phyloP scores from a whole-genome alignment of 1,139 yeast species.

The Wickerhamomyces sp. region DNA sequence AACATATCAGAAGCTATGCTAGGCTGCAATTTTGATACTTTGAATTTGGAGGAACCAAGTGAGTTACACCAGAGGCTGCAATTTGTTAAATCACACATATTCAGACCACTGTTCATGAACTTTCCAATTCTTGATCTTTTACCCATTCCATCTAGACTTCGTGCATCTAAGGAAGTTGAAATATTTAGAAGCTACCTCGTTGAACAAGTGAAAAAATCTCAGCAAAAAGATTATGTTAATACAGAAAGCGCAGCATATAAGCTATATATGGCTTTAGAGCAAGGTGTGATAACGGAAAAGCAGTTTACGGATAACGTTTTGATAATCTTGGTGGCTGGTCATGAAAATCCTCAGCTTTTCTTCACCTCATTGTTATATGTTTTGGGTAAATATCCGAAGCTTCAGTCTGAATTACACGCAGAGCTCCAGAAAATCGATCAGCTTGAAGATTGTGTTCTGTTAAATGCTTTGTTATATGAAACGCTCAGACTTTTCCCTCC shows the following conservation, averaged over 20 bases:
- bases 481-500: constrained; percentile 54
- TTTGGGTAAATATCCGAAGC: constrained; percentile 36
- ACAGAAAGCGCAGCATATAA: constrained; percentile 29
- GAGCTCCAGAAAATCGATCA: constrained; percentile 21
- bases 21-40: constrained; percentile 43
- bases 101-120: constrained; percentile 49
- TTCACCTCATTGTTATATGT: constrained; percentile 45
- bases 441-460: constrained; percentile 23
- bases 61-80: constrained; percentile 38
- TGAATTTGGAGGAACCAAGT: constrained; percentile 23
- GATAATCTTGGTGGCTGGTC: constrained; percentile 56
- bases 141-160: constrained; percentile 45
- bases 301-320: constrained; percentile 56
- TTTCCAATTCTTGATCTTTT: constrained; percentile 50
- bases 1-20: constrained; percentile 48
- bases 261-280: constrained; percentile 35
- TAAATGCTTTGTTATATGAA: constrained; percentile 44
- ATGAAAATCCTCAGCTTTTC: constrained; percentile 57
- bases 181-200: constrained; percentile 37
- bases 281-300: constrained; percentile 35
- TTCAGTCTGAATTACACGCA: constrained; percentile 35
- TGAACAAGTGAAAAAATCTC: constrained; percentile 27
- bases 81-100: constrained; percentile 48
- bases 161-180: constrained; percentile 41
- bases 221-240: constrained; percentile 24